Conservation (phyloP, 2,329 filamentous ascomycete species). For the Penicillium oxalicum region DNA sequence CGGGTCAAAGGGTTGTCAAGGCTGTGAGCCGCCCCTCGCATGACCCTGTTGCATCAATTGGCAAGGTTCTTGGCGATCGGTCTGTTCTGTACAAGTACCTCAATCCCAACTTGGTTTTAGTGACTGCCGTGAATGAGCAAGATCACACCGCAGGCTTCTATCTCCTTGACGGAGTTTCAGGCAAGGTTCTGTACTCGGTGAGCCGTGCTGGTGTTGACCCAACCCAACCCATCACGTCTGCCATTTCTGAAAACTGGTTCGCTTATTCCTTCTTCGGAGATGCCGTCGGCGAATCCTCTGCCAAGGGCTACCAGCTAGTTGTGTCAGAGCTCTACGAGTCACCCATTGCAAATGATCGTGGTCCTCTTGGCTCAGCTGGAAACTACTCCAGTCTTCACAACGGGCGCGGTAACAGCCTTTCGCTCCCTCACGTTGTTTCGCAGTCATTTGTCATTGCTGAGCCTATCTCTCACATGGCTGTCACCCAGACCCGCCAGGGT, state of each 20-base stretch:
- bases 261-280: constrained; percentile 70
- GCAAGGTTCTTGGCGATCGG: constrained; percentile 83
- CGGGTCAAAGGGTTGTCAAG: constrained; percentile 61
- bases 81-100: constrained; percentile 97
- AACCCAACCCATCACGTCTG: constrained; percentile 65
- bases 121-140: constrained; percentile 61
- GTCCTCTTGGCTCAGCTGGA: constrained; percentile 60
- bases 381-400: constrained; percentile 76
- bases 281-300: constrained; percentile 40
- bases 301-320: constrained; percentile 80
- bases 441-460: constrained; percentile 77
- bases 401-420: constrained; percentile 44
- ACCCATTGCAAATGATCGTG: constrained; percentile 73
- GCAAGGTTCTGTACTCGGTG: constrained; percentile 67
- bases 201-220: constrained; percentile 69
- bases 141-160: constrained; percentile 60
- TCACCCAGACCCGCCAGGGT: constrained; percentile 86
- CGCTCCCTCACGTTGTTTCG: constrained; percentile 68
- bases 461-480: constrained; percentile 70
- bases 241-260: constrained; percentile 92
- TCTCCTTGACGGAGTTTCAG: constrained; percentile 79
- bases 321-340: constrained; percentile 90
- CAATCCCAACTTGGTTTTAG: constrained; percentile 75
- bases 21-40: constrained; percentile 65
- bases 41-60: constrained; percentile 90